Conservation (phyloP, 2,329 filamentous ascomycete genomes). For the Diaporthe sp. region DNA sequence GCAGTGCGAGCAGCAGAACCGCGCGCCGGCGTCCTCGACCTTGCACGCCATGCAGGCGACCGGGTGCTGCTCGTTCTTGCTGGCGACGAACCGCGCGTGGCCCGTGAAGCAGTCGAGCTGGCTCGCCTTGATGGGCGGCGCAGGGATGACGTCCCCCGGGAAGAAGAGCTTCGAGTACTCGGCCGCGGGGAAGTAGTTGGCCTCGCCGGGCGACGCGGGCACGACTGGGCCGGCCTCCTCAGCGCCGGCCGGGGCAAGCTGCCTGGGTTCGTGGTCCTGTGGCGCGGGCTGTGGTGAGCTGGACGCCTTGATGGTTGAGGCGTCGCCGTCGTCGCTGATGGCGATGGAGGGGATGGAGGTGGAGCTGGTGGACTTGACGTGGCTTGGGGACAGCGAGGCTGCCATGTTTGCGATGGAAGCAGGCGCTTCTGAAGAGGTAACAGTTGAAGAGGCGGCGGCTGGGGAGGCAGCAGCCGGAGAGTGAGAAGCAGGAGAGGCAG, state of each 20-base stretch:
- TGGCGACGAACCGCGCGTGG: slow-evolving; percentile 64
- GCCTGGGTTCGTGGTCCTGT: not conserved
- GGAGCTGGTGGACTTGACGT: slow-evolving; percentile 26
- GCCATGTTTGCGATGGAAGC: slow-evolving; percentile 1
- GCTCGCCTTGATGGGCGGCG: slow-evolving; percentile 56
- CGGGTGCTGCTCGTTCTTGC: slow-evolving; percentile 64
- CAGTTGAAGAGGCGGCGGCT: not conserved
- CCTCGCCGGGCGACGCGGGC: slow-evolving; percentile 45
- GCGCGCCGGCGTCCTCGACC: slow-evolving; percentile 58
- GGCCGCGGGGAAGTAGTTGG: slow-evolving; percentile 46
- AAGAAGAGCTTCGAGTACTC: slow-evolving; percentile 48
- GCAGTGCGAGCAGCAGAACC: slow-evolving; percentile 65
- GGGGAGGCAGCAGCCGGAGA: not conserved
- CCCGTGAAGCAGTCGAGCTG: slow-evolving; percentile 62
- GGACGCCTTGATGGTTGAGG: slow-evolving; percentile 30
- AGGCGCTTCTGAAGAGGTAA: not conserved
- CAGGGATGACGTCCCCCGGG: slow-evolving; percentile 56
- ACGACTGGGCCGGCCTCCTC: not conserved
- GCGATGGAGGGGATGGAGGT: slow-evolving; percentile 18
- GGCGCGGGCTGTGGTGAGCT: not conserved
- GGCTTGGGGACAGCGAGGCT: not conserved
- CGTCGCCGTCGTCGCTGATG: slow-evolving; percentile 29
- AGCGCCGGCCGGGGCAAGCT: not conserved
- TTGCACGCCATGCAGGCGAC: slow-evolving; percentile 69
- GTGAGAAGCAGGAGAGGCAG: not conserved